phyloP scores from a whole-genome alignment of 2,329 filamentous ascomycete genomes.

The Davidsoniella eucalypti region DNA sequence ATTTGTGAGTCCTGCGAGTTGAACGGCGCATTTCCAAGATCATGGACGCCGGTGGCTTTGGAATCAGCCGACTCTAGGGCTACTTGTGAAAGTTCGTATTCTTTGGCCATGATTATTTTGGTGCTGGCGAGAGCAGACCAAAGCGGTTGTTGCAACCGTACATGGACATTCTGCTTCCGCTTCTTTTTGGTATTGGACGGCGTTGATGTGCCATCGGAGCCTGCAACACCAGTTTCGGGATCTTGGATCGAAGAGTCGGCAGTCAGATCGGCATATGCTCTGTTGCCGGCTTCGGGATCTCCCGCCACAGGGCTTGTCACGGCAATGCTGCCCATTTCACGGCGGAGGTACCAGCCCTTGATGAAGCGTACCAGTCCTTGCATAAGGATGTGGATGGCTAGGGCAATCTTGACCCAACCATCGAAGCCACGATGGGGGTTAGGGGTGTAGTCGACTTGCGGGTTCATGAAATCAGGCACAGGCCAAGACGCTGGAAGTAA shows the following conservation, averaged over 20 bases:
- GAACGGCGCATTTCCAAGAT: slow-evolving; percentile 60
- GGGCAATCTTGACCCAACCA: slow-evolving; percentile 45
- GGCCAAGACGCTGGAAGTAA: slow-evolving; percentile 1
- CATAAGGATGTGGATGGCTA: slow-evolving; percentile 60
- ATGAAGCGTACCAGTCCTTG: slow-evolving; percentile 58
- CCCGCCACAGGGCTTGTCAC: slow-evolving; percentile 11
- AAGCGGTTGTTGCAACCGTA: slow-evolving; percentile 76
- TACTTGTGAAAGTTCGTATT: slow-evolving; percentile 67
- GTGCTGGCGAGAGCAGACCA: slow-evolving; percentile 92
- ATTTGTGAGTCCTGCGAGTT: slow-evolving; percentile 54
- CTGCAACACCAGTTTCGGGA: slow-evolving; percentile 22
- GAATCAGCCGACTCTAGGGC: slow-evolving; percentile 57
- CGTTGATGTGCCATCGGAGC: slow-evolving; percentile 11
- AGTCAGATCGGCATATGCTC: slow-evolving; percentile 4
- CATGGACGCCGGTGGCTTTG: slow-evolving; percentile 60
- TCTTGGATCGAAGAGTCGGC: slow-evolving; percentile 14
- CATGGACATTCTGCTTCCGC: slow-evolving; percentile 79
- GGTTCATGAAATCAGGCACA: slow-evolving; percentile 10
- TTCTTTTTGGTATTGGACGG: slow-evolving; percentile 49
- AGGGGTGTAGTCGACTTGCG: not conserved
- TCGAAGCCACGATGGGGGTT: not conserved
- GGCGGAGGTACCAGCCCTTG: slow-evolving; percentile 48
- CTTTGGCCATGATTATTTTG: slow-evolving; percentile 91
- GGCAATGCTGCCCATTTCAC: slow-evolving; percentile 29
- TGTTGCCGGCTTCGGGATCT: slow-evolving; percentile 14